Evolutionary conservation across 176 grass and related monocot species (phyloP).

Genomic region (Lolium perenne): DNA sequence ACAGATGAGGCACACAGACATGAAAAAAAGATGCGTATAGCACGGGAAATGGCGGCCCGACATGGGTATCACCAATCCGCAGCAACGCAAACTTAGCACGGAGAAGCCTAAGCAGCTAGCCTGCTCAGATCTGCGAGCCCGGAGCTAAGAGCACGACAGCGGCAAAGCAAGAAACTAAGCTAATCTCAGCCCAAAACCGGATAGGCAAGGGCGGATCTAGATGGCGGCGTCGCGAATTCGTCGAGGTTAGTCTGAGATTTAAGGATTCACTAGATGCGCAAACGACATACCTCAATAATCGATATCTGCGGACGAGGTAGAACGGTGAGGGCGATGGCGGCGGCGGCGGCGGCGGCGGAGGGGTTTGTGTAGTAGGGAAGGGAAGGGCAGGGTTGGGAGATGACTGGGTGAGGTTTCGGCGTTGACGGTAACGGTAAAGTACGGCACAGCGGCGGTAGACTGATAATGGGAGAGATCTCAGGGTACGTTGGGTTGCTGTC

Average conservation of each 20-base stretch:
- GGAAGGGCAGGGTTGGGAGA: not conserved
- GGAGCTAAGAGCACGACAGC: not conserved
- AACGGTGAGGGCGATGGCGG: not conserved
- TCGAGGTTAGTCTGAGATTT: not conserved
- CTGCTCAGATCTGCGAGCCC: not conserved
- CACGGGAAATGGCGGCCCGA: not conserved
- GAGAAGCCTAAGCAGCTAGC: not conserved
- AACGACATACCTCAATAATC: not conserved
- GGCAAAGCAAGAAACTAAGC: not conserved
- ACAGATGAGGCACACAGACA: not conserved
- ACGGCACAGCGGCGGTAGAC: not conserved
- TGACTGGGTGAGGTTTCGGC: constrained; percentile 10
- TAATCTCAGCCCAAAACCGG: not conserved
- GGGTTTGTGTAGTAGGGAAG: not conserved
- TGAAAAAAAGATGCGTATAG: not conserved
- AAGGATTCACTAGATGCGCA: not conserved
- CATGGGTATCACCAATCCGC: not conserved
- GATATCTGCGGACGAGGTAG: not conserved
- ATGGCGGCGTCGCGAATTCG: not conserved
- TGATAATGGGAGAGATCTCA: not conserved
- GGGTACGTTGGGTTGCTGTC: not conserved
- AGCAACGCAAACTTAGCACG: not conserved
- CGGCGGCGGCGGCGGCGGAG: not conserved
- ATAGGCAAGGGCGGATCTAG: constrained; percentile 13
- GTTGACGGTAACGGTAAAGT: constrained; percentile 2